phyloP scores from a whole-genome alignment of 2,329 filamentous ascomycete genomes.

The Proliferodiscus dingleyae region DNA sequence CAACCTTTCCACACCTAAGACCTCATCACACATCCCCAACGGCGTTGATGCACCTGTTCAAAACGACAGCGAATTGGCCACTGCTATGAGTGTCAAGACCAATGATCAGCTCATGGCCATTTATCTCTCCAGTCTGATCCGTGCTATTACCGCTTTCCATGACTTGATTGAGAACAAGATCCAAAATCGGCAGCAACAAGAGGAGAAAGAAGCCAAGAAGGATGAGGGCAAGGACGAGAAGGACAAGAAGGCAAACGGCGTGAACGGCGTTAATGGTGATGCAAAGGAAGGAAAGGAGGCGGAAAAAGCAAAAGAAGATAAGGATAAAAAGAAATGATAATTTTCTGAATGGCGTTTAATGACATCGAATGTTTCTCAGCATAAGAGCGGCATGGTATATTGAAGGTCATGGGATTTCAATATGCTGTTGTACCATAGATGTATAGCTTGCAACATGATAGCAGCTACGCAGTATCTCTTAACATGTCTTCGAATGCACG shows the following conservation, averaged over 20 bases:
- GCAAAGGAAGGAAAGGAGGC: conserved; percentile 45
- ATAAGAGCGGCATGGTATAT: conserved; percentile 24
- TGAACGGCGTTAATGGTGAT: conserved; percentile 49
- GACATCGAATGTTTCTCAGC: conserved; percentile 22
- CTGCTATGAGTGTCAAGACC: conserved; percentile 97
- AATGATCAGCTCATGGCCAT: conserved; percentile 99
- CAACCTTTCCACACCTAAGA: conserved; percentile 81
- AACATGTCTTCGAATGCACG: too few relatives aligned
- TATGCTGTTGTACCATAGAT: conserved; percentile 33
- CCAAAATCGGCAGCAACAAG: conserved; percentile 94
- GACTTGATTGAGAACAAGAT: conserved; percentile 99
- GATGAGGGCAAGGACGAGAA: conserved; percentile 56
- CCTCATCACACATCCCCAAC: conserved; percentile 50
- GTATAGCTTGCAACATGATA: conserved; percentile 25
- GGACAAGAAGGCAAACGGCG: conserved; percentile 57
- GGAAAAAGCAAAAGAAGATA: conserved; percentile 51
- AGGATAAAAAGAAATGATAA: conserved; percentile 43
- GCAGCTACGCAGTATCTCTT: conserved; percentile 22
- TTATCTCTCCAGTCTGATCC: conserved; percentile 92
- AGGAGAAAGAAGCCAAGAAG: conserved; percentile 85
- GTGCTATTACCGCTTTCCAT: conserved; percentile 97
- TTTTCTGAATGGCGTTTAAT: conserved; percentile 18
- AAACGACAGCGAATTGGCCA: conserved; percentile 80
- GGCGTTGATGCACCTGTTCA: conserved; percentile 38
- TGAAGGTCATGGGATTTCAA: conserved; percentile 17